Percentiles rank a stretch among this genome's conserved stretches.
These are phyloP conservation scores for Aspergillus incahuasiensis DNA, from an alignment of 495 filamentous ascomycete species.

Conservation along the genomic window DNA sequence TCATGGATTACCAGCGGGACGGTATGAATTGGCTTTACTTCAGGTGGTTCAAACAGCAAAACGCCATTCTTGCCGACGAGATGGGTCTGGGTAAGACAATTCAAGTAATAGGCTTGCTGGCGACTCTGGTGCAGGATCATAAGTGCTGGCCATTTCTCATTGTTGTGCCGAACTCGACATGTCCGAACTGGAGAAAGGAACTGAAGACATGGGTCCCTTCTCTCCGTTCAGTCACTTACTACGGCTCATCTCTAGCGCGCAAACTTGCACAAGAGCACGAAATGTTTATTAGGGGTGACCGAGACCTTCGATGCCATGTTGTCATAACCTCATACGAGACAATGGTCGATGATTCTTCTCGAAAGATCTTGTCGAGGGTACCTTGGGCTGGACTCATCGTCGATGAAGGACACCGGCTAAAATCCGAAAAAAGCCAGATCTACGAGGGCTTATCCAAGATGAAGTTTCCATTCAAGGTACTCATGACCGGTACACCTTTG, in stretches of 20 bases:
- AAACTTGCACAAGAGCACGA: slow-evolving; percentile 70
- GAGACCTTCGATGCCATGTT: slow-evolving; percentile 74
- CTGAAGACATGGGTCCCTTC: slow-evolving; percentile 90
- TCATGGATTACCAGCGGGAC: slow-evolving; percentile 93
- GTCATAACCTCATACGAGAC: slow-evolving; percentile 95
- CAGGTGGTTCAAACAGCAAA: slow-evolving; percentile 74
- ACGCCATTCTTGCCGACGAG: slow-evolving; percentile 94
- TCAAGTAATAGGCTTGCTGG: slow-evolving; percentile 81
- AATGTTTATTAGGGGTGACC: slow-evolving; percentile 64
- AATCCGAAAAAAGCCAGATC: slow-evolving; percentile 82
- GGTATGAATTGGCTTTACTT: slow-evolving; percentile 97
- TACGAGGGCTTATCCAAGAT: slow-evolving; percentile 68
- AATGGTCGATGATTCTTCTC: slow-evolving; percentile 62
- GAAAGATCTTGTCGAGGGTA: slow-evolving; percentile 56
- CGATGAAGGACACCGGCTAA: slow-evolving; percentile 94
- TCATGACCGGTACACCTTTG: slow-evolving; percentile 86
- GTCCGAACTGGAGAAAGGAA: slow-evolving; percentile 94
- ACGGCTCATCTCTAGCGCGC: slow-evolving; percentile 66
- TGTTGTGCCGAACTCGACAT: slow-evolving; percentile 90
- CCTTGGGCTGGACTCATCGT: slow-evolving; percentile 88
- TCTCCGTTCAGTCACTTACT: slow-evolving; percentile 86
- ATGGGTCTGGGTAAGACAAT: slow-evolving; percentile 99
- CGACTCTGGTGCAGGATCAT: slow-evolving; percentile 72
- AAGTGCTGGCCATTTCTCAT: slow-evolving; percentile 88
- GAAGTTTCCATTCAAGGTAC: slow-evolving; percentile 71